A percentile compares a stretch with the other conserved stretches of the same genome.
Conservation (phyloP, 2,329 filamentous ascomycete genomes). For the Fonsecaea pedrosoi region DNA sequence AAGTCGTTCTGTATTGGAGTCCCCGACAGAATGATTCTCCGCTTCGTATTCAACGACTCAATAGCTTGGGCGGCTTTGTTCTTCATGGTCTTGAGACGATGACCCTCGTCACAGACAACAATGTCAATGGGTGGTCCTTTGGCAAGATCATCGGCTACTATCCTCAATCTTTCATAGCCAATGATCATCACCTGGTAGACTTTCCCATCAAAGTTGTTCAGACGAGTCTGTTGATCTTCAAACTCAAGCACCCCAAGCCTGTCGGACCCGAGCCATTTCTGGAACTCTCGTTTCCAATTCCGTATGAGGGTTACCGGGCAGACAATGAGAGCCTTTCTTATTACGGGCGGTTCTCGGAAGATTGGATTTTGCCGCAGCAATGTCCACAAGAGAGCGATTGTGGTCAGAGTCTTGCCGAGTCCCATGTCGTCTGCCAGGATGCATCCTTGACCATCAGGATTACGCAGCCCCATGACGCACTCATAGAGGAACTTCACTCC, state of each 20-base stretch:
- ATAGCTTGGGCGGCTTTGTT: slow-evolving; percentile 73
- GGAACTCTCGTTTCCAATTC: slow-evolving; percentile 76
- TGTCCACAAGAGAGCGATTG: slow-evolving; percentile 74
- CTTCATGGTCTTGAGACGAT: slow-evolving; percentile 71
- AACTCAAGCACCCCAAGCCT: slow-evolving; percentile 72
- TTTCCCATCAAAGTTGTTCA: slow-evolving; percentile 73
- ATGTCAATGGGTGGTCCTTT: slow-evolving; percentile 70
- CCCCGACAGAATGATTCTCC: slow-evolving; percentile 68
- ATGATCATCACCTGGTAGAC: slow-evolving; percentile 75
- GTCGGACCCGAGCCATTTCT: slow-evolving; percentile 75
- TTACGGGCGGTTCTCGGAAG: slow-evolving; percentile 61
- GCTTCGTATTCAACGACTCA: slow-evolving; percentile 66
- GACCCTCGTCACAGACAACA: slow-evolving; percentile 73
- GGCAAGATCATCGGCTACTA: slow-evolving; percentile 69
- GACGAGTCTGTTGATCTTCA: slow-evolving; percentile 64
- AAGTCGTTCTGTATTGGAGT: slow-evolving; percentile 74
- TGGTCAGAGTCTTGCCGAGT: slow-evolving; percentile 75
- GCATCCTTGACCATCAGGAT: slow-evolving; percentile 70
- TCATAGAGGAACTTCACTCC: slow-evolving; percentile 76
- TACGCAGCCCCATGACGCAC: slow-evolving; percentile 75
- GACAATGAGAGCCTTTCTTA: slow-evolving; percentile 74
- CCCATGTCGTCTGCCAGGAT: slow-evolving; percentile 80
- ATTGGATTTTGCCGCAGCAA: slow-evolving; percentile 74
- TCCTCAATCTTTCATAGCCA: slow-evolving; percentile 73
- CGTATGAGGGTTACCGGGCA: slow-evolving; percentile 75